phyloP scores from a whole-genome alignment of 2,329 filamentous ascomycete species.

The Aspergillus japonicus region DNA sequence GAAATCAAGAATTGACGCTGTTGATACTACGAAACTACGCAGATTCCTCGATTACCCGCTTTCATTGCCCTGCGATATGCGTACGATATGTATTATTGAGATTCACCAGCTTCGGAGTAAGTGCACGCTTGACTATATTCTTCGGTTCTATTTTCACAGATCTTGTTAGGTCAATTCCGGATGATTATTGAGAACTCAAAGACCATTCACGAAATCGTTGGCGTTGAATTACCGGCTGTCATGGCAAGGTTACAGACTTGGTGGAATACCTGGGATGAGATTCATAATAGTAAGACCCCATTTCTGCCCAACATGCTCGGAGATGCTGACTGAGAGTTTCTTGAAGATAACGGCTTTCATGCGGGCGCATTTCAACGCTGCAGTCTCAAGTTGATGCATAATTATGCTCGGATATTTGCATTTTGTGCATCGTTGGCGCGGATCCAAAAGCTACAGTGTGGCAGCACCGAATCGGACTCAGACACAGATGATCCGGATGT shows the following conservation, averaged over 20 bases:
- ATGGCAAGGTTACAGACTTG: slow-evolving; percentile 33
- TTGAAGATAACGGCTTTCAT: slow-evolving; percentile 36
- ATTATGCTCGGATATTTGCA: slow-evolving; percentile 35
- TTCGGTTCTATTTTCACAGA: neutral
- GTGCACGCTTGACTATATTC: neutral
- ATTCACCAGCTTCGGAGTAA: slow-evolving; percentile 36
- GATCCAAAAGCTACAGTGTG: slow-evolving; percentile 35
- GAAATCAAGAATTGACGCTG: slow-evolving; percentile 35
- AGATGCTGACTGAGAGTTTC: neutral
- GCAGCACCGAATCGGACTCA: slow-evolving; percentile 17
- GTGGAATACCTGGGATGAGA: slow-evolving; percentile 38
- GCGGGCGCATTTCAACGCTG: slow-evolving; percentile 37
- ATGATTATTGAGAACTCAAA: slow-evolving; percentile 29
- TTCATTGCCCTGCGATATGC: slow-evolving; percentile 35
- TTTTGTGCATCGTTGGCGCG: slow-evolving; percentile 34
- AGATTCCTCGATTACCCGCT: slow-evolving; percentile 37
- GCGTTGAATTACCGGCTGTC: slow-evolving; percentile 30
- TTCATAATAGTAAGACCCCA: slow-evolving; percentile 30
- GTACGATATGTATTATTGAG: slow-evolving; percentile 36
- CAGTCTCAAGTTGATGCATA: slow-evolving; percentile 35
- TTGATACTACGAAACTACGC: slow-evolving; percentile 33
- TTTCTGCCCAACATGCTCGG: neutral
- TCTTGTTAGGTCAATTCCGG: slow-evolving; percentile 25
- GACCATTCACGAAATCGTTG: slow-evolving; percentile 27
- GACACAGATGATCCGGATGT: slow-evolving; percentile 26